Conservation (phyloP, 176 grass and related monocot species). For the Oryza australiensis region DNA sequence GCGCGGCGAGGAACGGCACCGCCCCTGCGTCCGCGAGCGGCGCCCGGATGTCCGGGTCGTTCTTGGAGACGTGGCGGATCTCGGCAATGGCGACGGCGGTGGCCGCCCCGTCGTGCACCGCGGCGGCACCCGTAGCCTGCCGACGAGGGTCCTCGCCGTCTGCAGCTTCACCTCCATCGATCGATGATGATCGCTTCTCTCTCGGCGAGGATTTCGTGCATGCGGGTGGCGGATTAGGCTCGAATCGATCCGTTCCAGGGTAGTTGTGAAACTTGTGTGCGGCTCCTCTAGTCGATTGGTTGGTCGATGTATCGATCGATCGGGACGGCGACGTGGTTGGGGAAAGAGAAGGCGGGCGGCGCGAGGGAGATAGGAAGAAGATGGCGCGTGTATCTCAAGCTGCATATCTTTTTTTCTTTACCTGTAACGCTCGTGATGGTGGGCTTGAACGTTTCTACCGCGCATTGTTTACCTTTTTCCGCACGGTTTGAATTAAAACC, state of each 20-base stretch:
- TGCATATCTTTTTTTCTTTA: no score
- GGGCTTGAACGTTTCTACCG: conserved; percentile 32
- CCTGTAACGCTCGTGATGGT: background rate
- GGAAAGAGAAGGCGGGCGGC: no score
- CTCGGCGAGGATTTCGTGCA: no score
- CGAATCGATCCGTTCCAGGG: background rate
- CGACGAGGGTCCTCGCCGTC: conserved; percentile 59
- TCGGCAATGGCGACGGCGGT: conserved; percentile 52
- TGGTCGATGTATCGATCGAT: background rate
- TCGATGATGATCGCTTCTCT: background rate
- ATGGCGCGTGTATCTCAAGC: conserved; percentile 13
- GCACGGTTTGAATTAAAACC: background rate
- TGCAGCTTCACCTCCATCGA: conserved; percentile 71
- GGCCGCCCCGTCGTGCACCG: conserved; percentile 28
- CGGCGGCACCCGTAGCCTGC: conserved; percentile 47
- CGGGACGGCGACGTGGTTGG: background rate
- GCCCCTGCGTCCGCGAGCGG: conserved; percentile 62
- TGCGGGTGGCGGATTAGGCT: background rate
- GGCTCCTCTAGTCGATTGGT: background rate
- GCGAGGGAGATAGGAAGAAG: background rate
- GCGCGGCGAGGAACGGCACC: conserved; percentile 56
- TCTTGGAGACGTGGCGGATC: conserved; percentile 67
- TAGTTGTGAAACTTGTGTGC: background rate
- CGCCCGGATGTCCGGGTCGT: conserved; percentile 60
- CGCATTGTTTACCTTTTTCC: background rate